These are phyloP conservation scores for Diphasiastrum complanatum DNA, from an alignment of 83 land plant genomes.

Conservation along the genomic window DNA sequence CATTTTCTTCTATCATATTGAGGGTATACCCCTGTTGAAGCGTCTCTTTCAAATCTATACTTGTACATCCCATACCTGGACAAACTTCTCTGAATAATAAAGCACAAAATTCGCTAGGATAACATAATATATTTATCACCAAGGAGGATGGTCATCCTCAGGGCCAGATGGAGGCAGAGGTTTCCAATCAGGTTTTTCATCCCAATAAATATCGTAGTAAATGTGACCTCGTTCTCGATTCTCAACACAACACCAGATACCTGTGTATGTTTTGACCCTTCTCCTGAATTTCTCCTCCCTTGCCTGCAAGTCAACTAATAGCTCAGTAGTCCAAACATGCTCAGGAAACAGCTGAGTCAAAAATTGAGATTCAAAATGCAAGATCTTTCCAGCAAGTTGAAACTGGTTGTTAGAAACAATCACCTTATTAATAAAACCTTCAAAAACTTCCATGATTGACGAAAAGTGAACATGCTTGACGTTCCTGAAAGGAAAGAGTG, in stretches of 20 bases:
- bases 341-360: neutral
- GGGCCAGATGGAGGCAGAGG: constrained; percentile 63
- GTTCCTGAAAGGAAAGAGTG: too few relatives aligned
- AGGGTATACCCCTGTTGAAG: too few relatives aligned
- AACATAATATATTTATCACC: constrained; percentile 24
- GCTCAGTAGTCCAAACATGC: neutral
- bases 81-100: too few relatives aligned
- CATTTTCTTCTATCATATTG: too few relatives aligned
- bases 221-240: constrained; percentile 66
- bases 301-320: constrained; percentile 33
- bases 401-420: neutral
- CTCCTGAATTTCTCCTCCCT: constrained; percentile 61
- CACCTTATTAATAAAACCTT: constrained; percentile 76
- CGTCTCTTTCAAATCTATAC: too few relatives aligned
- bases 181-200: constrained; percentile 91
- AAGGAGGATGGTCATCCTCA: constrained; percentile 68
- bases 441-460: constrained; percentile 64
- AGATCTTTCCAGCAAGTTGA: neutral
- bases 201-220: constrained; percentile 97
- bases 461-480: too few relatives aligned
- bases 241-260: constrained; percentile 93
- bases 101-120: too few relatives aligned
- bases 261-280: constrained; percentile 71
- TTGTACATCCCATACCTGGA: too few relatives aligned
- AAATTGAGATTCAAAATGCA: neutral